Conservation (phyloP, 371 early-diverging fungal genomes). For the Actinomucor elegans region DNA sequence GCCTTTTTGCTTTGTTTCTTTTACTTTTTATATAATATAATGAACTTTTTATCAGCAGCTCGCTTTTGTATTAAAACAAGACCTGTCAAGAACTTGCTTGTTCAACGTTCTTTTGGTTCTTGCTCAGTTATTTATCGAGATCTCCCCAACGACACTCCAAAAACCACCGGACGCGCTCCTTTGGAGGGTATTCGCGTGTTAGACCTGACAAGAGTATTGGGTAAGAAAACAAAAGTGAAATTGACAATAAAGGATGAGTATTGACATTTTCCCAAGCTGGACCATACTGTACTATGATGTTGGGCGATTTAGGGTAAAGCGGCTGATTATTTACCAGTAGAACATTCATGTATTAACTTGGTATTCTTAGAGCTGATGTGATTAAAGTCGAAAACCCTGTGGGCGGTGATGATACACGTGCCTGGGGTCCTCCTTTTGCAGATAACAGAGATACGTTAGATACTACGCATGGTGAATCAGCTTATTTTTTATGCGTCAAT, state of each 20-base stretch:
- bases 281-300: slow-evolving; percentile 83
- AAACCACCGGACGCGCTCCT: slow-evolving; percentile 34
- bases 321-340: neutral
- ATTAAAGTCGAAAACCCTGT: slow-evolving; percentile 87
- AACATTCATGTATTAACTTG: too few relatives aligned
- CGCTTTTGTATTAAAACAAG: neutral
- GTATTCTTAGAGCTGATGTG: slow-evolving; percentile 79
- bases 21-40: neutral
- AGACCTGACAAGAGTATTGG: slow-evolving; percentile 83
- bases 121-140: slow-evolving; percentile 7
- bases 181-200: slow-evolving; percentile 77
- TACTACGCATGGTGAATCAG: slow-evolving; percentile 61
- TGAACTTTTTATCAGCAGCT: neutral
- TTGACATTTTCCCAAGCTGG: slow-evolving; percentile 49
- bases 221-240: slow-evolving; percentile 35
- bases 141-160: neutral
- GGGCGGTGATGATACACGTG: slow-evolving; percentile 83
- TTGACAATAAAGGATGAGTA: too few relatives aligned
- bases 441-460: slow-evolving; percentile 40
- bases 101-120: slow-evolving; percentile 9
- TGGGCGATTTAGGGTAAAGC: slow-evolving; percentile 83
- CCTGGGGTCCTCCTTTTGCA: slow-evolving; percentile 83
- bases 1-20: neutral
- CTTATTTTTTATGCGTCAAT: slow-evolving; percentile 90
- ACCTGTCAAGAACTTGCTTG: neutral